These are phyloP conservation scores for Phytophthora tubulina DNA, from an alignment of 352 stramenopile genomes.

Conservation along the genomic window DNA sequence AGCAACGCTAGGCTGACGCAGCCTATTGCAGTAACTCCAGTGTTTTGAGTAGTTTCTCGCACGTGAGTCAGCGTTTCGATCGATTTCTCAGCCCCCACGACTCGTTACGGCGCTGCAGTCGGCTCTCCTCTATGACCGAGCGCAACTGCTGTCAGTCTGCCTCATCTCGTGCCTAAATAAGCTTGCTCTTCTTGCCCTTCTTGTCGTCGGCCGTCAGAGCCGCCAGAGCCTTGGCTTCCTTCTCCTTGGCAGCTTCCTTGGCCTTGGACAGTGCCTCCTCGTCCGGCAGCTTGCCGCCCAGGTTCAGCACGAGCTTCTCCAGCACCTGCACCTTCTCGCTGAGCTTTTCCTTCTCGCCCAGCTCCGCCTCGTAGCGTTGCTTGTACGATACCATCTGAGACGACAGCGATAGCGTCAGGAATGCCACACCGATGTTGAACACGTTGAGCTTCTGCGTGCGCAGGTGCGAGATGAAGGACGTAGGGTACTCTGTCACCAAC, in stretches of 20 bases:
- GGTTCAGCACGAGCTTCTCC: slow-evolving; percentile 69
- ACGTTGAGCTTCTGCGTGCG: slow-evolving; percentile 85
- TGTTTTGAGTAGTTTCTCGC: slow-evolving; percentile 8
- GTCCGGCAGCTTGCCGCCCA: slow-evolving; percentile 68
- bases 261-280: slow-evolving; percentile 59
- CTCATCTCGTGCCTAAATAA: slow-evolving; percentile 64
- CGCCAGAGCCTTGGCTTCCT: slow-evolving; percentile 56
- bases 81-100: slow-evolving; percentile 9
- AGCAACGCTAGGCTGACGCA: slow-evolving; percentile 2
- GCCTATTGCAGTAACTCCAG: background rate
- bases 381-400: slow-evolving; percentile 85
- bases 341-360: slow-evolving; percentile 56
- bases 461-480: slow-evolving; percentile 83
- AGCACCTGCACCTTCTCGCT: slow-evolving; percentile 59
- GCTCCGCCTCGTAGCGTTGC: slow-evolving; percentile 58
- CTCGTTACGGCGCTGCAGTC: slow-evolving; percentile 12
- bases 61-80: slow-evolving; percentile 16
- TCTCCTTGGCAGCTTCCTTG: slow-evolving; percentile 53
- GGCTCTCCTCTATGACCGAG: slow-evolving; percentile 30
- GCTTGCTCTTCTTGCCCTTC: slow-evolving; percentile 61
- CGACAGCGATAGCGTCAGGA: slow-evolving; percentile 87
- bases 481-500: slow-evolving; percentile 71
- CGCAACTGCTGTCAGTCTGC: slow-evolving; percentile 2
- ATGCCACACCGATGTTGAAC: slow-evolving; percentile 88
- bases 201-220: slow-evolving; percentile 45